Percentiles rank a stretch among this genome's conserved stretches.
phyloP scores from a whole-genome alignment of 768 basidiomycete species.

The Hygrocybe coccinea region DNA sequence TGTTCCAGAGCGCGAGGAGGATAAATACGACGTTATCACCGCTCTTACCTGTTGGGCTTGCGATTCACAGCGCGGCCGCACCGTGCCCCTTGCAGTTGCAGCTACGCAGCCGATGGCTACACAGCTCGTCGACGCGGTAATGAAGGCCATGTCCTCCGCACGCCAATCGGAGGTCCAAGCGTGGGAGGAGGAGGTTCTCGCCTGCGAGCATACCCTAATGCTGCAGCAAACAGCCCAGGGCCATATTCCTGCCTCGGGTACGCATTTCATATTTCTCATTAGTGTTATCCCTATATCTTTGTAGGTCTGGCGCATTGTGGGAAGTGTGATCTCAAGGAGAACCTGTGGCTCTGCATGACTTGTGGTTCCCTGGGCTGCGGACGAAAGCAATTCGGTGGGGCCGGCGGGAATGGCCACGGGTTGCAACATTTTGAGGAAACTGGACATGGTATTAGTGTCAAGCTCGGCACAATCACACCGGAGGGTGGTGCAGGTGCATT shows the following conservation, averaged over 20 bases:
- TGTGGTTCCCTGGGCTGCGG: slow-evolving; percentile 92
- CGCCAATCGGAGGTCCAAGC: slow-evolving; percentile 93
- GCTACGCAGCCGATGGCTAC: slow-evolving; percentile 38
- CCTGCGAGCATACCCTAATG: slow-evolving; percentile 75
- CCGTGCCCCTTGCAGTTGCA: not conserved
- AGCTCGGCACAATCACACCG: slow-evolving; percentile 93
- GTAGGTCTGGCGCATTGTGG: slow-evolving; percentile 77
- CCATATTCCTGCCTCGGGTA: slow-evolving; percentile 52
- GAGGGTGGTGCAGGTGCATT: slow-evolving; percentile 82
- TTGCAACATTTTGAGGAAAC: slow-evolving; percentile 69
- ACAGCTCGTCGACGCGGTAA: slow-evolving; percentile 57
- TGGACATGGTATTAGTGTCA: slow-evolving; percentile 79
- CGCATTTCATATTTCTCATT: slow-evolving; percentile 6
- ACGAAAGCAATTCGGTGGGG: slow-evolving; percentile 73
- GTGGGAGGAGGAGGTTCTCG: slow-evolving; percentile 90
- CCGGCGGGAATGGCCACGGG: slow-evolving; percentile 87
- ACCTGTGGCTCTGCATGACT: slow-evolving; percentile 91
- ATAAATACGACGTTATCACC: slow-evolving; percentile 71
- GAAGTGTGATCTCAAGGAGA: slow-evolving; percentile 80
- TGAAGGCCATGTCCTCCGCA: slow-evolving; percentile 80
- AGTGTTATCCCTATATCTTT: not conserved
- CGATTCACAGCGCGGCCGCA: slow-evolving; percentile 42
- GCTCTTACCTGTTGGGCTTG: slow-evolving; percentile 75
- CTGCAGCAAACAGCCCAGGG: slow-evolving; percentile 42
- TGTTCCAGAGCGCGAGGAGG: slow-evolving; percentile 78